Evolutionary conservation across 1,284 basidiomycete species (phyloP), one percentile per base, ranked within the genome.

Genomic region (Heterobasidion occidentale): DNA sequence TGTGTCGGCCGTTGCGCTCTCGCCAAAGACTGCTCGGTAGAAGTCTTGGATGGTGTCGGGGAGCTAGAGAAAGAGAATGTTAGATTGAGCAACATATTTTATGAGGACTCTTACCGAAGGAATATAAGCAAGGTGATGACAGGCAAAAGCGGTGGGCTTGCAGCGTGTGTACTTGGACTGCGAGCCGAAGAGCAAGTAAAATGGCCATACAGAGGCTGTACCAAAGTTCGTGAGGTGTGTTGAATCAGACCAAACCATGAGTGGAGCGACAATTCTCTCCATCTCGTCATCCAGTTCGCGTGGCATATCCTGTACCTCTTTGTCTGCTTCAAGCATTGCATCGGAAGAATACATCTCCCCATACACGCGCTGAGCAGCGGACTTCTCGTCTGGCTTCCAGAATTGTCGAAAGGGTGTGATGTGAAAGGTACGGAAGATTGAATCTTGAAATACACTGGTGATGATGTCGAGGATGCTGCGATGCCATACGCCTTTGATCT

Each of bases 101-200:
- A 42, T 5, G 11, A 52, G 20, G 15, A 19, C 19, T 19, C 46
- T 17, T 54, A 54, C 53, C 27, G 46, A 14, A 14, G 53, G 53
- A 14, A 54, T 54, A 48, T 54, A 54, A 3, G 45, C 53, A 2
- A 54, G 33, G 33, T 54, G 53, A n/a, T 54, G 53, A 3, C 19
- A 33, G 7, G 53, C 20, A 36, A 9, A 17, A 9, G 38, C 6
- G 11, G 51, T 44, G 15, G 51, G 51, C 20, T 53, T 44, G 38
- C 8, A 8, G 14, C 42, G 51, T 11, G 12, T 36, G n/a, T 53
- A 53, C 33, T 53, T 53, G 5, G 51, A 53, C 14, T 19, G 11
- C 4, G 19, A 20, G 8, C 51, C 51, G n/a, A 45, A 2, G 38
- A 33, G 20, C 7, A 53, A 17, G 19, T 53, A 53, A 11, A 53